These are phyloP conservation scores for Cyclocybe aegerita DNA, from an alignment of 768 basidiomycete species.

Conservation along the genomic window DNA sequence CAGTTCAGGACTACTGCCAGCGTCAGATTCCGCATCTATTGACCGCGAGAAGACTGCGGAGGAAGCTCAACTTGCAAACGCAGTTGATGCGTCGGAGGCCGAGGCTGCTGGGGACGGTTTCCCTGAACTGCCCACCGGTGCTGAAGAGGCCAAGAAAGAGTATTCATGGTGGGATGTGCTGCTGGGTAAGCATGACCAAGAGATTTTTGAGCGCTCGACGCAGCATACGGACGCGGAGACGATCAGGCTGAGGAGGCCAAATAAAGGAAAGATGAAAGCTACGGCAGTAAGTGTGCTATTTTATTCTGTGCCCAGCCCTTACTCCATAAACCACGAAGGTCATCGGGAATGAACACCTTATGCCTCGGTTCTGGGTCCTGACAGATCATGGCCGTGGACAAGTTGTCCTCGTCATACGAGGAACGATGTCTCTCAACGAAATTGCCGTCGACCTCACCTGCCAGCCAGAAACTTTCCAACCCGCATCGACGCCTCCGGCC, in stretches of 20 bases:
- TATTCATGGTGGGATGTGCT: conserved; percentile 88
- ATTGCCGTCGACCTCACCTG: conserved; percentile 85
- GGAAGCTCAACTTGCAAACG: conserved; percentile 60
- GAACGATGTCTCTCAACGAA: conserved; percentile 87
- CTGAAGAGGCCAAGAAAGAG: conserved; percentile 29
- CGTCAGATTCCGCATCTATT: conserved; percentile 25
- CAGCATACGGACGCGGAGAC: conserved; percentile 29
- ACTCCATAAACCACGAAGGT: conserved; percentile 27
- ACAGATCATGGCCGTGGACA: conserved; percentile 76
- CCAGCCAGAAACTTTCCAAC: conserved; percentile 67
- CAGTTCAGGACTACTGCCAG: conserved; percentile 27
- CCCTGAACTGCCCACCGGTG: conserved; percentile 37
- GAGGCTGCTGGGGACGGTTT: conserved; percentile 55
- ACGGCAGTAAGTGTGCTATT: conserved; percentile 41
- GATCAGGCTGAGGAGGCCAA: conserved; percentile 21
- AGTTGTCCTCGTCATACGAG: conserved; percentile 74
- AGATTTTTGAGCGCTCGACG: conserved; percentile 71
- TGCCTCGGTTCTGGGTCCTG: conserved; percentile 86
- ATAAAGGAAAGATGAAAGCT: conserved; percentile 45
- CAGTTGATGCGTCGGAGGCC: conserved; percentile 70
- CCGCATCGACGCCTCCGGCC: conserved; percentile 37
- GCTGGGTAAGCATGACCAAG: conserved; percentile 77
- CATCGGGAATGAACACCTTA: conserved; percentile 63
- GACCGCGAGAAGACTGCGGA: conserved; percentile 48
- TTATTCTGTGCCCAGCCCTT: not conserved